phyloP scores from a whole-genome alignment of 441 rosid species.

The Melianthus villosus region DNA sequence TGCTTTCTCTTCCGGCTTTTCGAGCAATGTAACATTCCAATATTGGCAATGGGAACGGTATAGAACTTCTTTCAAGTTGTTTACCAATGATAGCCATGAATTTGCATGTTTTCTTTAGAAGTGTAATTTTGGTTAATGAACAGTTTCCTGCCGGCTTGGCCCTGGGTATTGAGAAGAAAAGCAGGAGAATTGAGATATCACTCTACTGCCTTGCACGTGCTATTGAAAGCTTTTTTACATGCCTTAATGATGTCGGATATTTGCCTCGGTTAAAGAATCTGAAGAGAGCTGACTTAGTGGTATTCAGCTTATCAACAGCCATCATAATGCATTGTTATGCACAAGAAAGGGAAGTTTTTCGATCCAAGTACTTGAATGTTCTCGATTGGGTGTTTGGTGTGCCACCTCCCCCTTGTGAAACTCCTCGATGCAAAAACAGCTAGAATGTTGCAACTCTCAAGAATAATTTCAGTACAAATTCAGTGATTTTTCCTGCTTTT shows the following conservation, averaged over 20 bases:
- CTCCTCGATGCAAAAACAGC: slow-evolving; percentile 37
- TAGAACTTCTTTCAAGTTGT: background rate
- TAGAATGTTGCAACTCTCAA: too few species aligned
- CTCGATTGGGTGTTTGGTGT: slow-evolving; percentile 91
- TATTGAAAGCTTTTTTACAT: slow-evolving; percentile 74
- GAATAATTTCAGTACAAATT: too few species aligned
- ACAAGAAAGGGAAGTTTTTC: slow-evolving; percentile 71
- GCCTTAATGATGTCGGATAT: slow-evolving; percentile 53
- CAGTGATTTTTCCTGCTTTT: too few species aligned
- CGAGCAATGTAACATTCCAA: slow-evolving; percentile 49
- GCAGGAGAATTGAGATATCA: slow-evolving; percentile 82
- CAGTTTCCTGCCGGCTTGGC: slow-evolving; percentile 85
- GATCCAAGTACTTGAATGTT: slow-evolving; percentile 80
- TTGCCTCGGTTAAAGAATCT: slow-evolving; percentile 34
- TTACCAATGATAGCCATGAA: background rate
- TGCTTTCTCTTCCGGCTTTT: slow-evolving; percentile 68
- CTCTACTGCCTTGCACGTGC: slow-evolving; percentile 84
- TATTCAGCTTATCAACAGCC: slow-evolving; percentile 75
- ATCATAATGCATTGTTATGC: slow-evolving; percentile 90
- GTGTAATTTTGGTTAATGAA: too few species aligned
- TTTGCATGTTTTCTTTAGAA: slow-evolving; percentile 1
- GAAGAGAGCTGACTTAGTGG: slow-evolving; percentile 67
- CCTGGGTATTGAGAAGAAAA: slow-evolving; percentile 79
- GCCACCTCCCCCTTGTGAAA: slow-evolving; percentile 40
- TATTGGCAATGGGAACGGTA: slow-evolving; percentile 72